Evolutionary conservation across 2,329 filamentous ascomycete species (phyloP).

Genomic region (Elsinoe batatas): DNA sequence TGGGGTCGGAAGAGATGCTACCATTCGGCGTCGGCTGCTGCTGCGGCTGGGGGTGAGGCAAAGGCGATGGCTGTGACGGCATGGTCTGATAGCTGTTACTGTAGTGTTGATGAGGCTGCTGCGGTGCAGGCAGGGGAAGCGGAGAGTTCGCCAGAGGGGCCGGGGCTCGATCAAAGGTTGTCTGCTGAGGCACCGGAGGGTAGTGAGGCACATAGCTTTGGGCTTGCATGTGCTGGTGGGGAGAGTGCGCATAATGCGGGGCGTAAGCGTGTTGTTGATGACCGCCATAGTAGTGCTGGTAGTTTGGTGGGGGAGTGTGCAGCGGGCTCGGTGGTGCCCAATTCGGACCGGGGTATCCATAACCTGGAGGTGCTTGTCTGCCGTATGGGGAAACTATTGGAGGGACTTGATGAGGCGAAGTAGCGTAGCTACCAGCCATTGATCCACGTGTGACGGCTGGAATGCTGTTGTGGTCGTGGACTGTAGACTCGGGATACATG

Average conservation of each 20-base stretch:
- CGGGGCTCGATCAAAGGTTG: conserved; percentile 31
- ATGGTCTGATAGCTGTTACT: conserved; percentile 21
- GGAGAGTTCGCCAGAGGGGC: conserved; percentile 27
- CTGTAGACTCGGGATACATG: conserved; percentile 93
- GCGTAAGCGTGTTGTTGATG: conserved; percentile 19
- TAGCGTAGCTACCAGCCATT: conserved; percentile 47
- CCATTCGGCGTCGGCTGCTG: conserved; percentile 6
- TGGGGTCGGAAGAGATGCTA: background rate
- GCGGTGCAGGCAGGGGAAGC: conserved; percentile 30
- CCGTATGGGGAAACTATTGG: conserved; percentile 43
- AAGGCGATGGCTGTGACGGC: conserved; percentile 2
- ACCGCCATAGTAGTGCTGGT: conserved; percentile 25
- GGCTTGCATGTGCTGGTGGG: conserved; percentile 19
- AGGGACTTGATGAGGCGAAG: conserved; percentile 40
- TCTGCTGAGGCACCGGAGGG: conserved; percentile 18
- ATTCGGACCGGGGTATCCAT: conserved; percentile 32
- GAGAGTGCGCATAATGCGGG: conserved; percentile 18
- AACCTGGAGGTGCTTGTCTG: conserved; percentile 22
- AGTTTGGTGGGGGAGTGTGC: conserved; percentile 30
- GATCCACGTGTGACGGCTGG: conserved; percentile 71
- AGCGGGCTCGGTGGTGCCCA: conserved; percentile 35
- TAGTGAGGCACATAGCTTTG: conserved; percentile 29
- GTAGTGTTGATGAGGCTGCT: conserved; percentile 19
- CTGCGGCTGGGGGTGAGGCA: background rate
- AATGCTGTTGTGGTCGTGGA: conserved; percentile 72